Evolutionary conservation across 257 asterid genomes (phyloP).

Genomic region (Solanum tarapatanum): DNA sequence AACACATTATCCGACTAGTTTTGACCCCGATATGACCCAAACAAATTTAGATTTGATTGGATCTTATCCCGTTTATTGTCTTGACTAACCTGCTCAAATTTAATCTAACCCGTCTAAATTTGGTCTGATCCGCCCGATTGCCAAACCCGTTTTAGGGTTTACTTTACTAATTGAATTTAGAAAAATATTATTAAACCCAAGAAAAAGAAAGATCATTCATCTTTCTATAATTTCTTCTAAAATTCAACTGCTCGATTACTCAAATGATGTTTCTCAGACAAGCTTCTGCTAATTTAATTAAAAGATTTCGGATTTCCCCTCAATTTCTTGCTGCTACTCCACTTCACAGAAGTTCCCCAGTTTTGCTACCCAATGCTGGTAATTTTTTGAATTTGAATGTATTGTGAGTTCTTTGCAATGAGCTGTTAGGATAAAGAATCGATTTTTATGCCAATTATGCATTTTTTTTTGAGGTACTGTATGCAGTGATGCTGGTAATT

Average conservation of each 20-base stretch:
- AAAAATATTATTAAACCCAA: not conserved
- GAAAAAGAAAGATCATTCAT: not conserved
- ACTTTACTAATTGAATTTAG: not conserved
- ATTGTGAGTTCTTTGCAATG: not conserved
- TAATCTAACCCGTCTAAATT: accelerated
- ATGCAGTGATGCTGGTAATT: not conserved
- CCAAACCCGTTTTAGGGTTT: not conserved
- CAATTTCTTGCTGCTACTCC: not conserved
- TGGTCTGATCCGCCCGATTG: not conserved
- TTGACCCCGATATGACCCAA: not conserved
- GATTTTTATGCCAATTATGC: not conserved
- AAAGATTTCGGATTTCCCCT: slow-evolving; percentile 21
- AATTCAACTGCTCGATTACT: not conserved
- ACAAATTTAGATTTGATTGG: too few relatives aligned
- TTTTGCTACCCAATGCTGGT: slow-evolving; percentile 34
- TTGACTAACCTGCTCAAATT: too few relatives aligned
- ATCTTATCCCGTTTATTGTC: not conserved
- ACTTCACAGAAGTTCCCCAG: slow-evolving; percentile 9
- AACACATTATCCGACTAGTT: too few relatives aligned
- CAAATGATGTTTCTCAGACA: slow-evolving; percentile 33
- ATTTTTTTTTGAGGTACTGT: not conserved
- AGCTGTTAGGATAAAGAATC: not conserved
- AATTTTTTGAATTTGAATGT: not conserved
- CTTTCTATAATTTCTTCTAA: not conserved
- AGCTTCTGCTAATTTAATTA: slow-evolving; percentile 20